phyloP scores from a whole-genome alignment of 2,329 filamentous ascomycete species.

The Sporothrix sp. region DNA sequence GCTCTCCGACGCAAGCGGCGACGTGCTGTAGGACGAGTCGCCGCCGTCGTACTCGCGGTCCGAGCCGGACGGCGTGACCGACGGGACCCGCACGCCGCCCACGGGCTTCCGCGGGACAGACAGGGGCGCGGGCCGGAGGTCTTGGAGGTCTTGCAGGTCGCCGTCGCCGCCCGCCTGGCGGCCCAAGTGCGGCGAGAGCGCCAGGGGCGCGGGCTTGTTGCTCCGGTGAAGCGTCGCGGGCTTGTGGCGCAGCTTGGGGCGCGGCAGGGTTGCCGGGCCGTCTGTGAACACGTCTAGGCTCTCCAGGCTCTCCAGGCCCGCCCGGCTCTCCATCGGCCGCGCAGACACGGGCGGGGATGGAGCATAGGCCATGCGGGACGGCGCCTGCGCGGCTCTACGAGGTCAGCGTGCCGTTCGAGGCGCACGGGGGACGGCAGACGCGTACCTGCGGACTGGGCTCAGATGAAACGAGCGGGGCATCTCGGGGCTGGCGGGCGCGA shows the following conservation, averaged over 20 bases:
- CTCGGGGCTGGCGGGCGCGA: not conserved
- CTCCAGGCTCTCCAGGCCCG: not conserved
- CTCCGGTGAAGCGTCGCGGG: not conserved
- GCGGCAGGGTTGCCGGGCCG: not conserved
- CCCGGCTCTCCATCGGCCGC: not conserved
- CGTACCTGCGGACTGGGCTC: not conserved
- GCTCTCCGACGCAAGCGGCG: slow-evolving; percentile 10
- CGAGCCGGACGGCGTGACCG: not conserved
- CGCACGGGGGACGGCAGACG: too few relatives aligned
- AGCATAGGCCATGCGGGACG: not conserved
- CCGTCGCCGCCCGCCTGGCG: not conserved
- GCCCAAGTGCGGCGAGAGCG: not conserved
- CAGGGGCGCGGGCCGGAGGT: not conserved
- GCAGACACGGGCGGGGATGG: not conserved
- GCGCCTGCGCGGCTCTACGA: not conserved
- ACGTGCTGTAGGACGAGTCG: slow-evolving; percentile 16
- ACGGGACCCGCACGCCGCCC: not conserved
- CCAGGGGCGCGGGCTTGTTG: not conserved
- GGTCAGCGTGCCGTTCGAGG: too few relatives aligned
- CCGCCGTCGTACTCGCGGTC: slow-evolving; percentile 14
- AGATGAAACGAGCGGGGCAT: not conserved
- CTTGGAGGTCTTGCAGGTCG: not conserved
- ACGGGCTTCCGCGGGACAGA: not conserved
- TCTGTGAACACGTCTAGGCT: not conserved
- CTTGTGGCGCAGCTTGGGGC: not conserved